These are phyloP conservation scores for Lineolata rhizophorae DNA, from an alignment of 495 filamentous ascomycete species.

Conservation along the genomic window DNA sequence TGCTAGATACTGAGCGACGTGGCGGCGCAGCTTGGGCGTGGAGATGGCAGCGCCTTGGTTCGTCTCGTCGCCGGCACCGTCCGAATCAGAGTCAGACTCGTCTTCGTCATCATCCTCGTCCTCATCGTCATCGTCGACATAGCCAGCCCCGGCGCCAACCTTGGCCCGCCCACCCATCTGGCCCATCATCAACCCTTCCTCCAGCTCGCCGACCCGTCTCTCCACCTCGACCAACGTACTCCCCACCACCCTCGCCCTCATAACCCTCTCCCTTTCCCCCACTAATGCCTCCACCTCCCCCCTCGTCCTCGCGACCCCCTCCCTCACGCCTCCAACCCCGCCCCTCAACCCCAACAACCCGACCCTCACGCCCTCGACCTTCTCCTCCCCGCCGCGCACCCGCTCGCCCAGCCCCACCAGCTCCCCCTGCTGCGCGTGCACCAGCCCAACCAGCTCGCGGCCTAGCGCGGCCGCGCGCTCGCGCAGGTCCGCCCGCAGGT, in stretches of 20 bases:
- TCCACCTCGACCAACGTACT: slow-evolving; percentile 27
- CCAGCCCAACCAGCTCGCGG: slow-evolving; percentile 73
- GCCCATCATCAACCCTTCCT: slow-evolving; percentile 42
- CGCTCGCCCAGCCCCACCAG: slow-evolving; percentile 68
- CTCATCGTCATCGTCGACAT: slow-evolving; percentile 21
- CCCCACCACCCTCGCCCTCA: slow-evolving; percentile 24
- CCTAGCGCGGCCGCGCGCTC: slow-evolving; percentile 49
- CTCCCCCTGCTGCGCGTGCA: slow-evolving; percentile 82
- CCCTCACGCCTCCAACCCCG: slow-evolving; percentile 41
- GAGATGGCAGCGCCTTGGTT: slow-evolving; percentile 13
- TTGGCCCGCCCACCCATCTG: slow-evolving; percentile 16
- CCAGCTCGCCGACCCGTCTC: slow-evolving; percentile 36
- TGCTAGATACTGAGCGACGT: slow-evolving; percentile 34
- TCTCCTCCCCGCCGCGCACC: slow-evolving; percentile 73
- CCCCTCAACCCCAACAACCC: slow-evolving; percentile 66
- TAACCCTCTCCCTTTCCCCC: slow-evolving; percentile 29
- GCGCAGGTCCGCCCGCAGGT: slow-evolving; percentile 69
- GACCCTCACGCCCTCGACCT: slow-evolving; percentile 75
- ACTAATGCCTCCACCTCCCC: slow-evolving; percentile 31
- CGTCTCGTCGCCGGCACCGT: slow-evolving; percentile 8
- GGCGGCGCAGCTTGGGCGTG: slow-evolving; percentile 28
- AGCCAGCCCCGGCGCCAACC: slow-evolving; percentile 17
- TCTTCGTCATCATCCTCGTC: slow-evolving; percentile 16
- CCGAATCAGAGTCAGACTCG: no score
- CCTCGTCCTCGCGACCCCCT: slow-evolving; percentile 28